Percentiles rank a stretch among this genome's conserved stretches.
Evolutionary conservation across 2,329 filamentous ascomycete genomes (phyloP).

Genomic region (Conoideocrella luteorostrata): DNA sequence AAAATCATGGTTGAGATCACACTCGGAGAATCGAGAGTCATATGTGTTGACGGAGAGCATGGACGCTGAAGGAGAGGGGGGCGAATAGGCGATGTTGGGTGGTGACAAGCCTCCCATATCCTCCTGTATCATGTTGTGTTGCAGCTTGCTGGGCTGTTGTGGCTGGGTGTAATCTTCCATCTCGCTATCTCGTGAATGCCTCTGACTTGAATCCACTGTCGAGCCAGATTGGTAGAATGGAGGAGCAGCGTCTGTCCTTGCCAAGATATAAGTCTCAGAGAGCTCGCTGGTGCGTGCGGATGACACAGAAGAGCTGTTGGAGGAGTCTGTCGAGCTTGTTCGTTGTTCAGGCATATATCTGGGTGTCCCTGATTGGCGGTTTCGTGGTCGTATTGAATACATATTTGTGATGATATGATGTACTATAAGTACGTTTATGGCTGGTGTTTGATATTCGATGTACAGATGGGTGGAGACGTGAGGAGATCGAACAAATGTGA

Average conservation of each 20-base stretch:
- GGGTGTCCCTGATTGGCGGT: neutral
- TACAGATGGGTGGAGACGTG: too few species aligned
- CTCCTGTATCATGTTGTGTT: neutral
- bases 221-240: neutral
- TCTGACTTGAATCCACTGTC: neutral
- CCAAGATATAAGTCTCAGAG: constrained; percentile 5
- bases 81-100: constrained; percentile 8
- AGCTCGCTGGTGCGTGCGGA: constrained; percentile 4
- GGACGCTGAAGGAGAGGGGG: constrained; percentile 16
- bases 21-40: constrained; percentile 56
- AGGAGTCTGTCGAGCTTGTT: neutral
- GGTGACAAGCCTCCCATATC: neutral
- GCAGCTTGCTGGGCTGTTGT: neutral
- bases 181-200: neutral
- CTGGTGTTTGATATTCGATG: neutral
- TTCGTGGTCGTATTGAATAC: neutral
- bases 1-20: constrained; percentile 22
- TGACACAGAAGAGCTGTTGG: neutral
- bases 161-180: neutral
- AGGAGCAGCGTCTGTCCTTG: neutral
- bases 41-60: constrained; percentile 69
- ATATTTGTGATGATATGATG: neutral
- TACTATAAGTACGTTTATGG: neutral
- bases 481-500: too few species aligned
- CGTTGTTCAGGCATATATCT: neutral